A percentile compares a stretch with the other conserved stretches of the same genome.
phyloP scores from a whole-genome alignment of 129 eudicot species.

The Logfia minima region DNA sequence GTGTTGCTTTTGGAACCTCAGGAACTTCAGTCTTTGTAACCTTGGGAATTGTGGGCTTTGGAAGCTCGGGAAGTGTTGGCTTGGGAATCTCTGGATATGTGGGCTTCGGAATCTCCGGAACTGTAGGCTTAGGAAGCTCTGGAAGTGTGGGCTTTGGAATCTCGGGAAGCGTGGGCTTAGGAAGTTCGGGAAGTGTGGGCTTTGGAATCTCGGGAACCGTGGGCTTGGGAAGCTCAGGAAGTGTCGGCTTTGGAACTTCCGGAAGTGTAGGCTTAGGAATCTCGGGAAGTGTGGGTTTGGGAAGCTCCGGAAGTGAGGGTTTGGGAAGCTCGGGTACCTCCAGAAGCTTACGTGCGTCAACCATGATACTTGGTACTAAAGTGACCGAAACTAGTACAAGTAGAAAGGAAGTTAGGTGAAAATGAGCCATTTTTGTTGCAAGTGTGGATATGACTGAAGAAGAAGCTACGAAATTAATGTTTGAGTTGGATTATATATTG shows the following conservation, averaged over 20 bases:
- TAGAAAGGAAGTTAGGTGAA: slow-evolving; percentile 4
- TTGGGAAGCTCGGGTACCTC: slow-evolving; percentile 29
- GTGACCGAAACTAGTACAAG: slow-evolving; percentile 14
- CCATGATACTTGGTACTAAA: slow-evolving; percentile 9
- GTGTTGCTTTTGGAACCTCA: not conserved
- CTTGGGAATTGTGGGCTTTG: not conserved
- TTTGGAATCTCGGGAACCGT: slow-evolving; percentile 8
- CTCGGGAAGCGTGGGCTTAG: not conserved
- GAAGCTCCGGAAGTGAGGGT: not conserved
- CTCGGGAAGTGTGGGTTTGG: slow-evolving; percentile 10
- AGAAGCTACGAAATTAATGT: not conserved
- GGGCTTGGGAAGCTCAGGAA: slow-evolving; percentile 4
- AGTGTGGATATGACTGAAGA: not conserved
- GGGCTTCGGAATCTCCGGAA: slow-evolving; percentile 1
- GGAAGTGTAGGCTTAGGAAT: slow-evolving; percentile 11
- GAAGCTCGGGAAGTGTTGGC: not conserved
- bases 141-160: not conserved
- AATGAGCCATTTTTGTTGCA: slow-evolving; percentile 18
- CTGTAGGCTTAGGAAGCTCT: not conserved
- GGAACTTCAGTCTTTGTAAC: not conserved
- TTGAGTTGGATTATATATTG: slow-evolving; percentile 5
- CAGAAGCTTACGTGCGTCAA: slow-evolving; percentile 21
- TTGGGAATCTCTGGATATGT: not conserved
- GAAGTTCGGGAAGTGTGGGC: not conserved
- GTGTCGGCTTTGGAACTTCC: not conserved